These are phyloP conservation scores for Cyclotella choctawhatcheeana DNA, from an alignment of 108 stramenopile genomes.

Conservation along the genomic window DNA sequence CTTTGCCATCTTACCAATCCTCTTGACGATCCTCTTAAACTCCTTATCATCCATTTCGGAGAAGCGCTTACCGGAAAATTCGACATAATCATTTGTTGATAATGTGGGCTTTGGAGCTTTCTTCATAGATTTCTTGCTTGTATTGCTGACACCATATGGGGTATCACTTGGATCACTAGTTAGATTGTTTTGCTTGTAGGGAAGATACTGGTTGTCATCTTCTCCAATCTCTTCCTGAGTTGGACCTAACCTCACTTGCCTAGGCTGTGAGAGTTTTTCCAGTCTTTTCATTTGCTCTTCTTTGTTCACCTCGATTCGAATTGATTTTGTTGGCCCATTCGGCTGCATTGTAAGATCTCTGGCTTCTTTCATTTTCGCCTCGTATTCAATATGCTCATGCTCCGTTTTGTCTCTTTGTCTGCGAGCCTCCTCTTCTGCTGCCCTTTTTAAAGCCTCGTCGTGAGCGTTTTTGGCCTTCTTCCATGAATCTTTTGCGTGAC, in stretches of 20 bases:
- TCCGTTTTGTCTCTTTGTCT: slow-evolving; percentile 24
- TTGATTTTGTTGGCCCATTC: slow-evolving; percentile 10
- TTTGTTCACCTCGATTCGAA: slow-evolving; percentile 19
- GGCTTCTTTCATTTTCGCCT: slow-evolving; percentile 20
- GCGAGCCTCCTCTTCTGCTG: slow-evolving; percentile 21
- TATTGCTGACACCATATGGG: neutral
- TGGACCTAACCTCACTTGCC: slow-evolving; percentile 12
- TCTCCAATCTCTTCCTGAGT: neutral
- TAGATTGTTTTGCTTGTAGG: neutral
- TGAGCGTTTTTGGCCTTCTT: slow-evolving; percentile 39
- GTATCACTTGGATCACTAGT: neutral
- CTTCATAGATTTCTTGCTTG: neutral
- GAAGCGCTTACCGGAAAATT: slow-evolving; percentile 20
- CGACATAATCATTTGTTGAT: slow-evolving; percentile 1
- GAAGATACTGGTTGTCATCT: neutral
- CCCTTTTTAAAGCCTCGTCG: slow-evolving; percentile 26
- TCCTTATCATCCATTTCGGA: slow-evolving; percentile 49
- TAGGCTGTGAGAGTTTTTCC: slow-evolving; percentile 28
- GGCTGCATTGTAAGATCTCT: slow-evolving; percentile 9
- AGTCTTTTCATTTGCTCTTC: slow-evolving; percentile 33
- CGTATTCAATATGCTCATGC: slow-evolving; percentile 19
- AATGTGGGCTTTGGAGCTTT: neutral
- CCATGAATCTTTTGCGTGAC: slow-evolving; percentile 36
- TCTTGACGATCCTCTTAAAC: slow-evolving; percentile 34
- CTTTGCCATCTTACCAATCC: slow-evolving; percentile 19